phyloP scores from a whole-genome alignment of 306 rosid species.

The Quillaja saponaria region DNA sequence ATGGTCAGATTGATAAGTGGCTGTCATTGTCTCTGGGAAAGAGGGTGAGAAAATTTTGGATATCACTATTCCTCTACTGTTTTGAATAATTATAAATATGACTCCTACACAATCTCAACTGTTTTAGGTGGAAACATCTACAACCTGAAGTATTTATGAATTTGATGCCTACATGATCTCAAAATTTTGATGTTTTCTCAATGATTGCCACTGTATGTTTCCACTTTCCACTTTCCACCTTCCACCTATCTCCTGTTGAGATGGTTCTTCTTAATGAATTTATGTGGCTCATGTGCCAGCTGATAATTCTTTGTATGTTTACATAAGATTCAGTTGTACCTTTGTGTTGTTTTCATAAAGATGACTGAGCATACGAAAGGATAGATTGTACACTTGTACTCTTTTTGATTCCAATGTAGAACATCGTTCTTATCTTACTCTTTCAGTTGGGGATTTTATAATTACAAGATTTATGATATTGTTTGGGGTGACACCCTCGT shows the following conservation, averaged over 20 bases:
- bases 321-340: constrained; percentile 23
- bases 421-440: no score
- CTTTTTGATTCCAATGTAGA: no score
- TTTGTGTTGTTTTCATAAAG: background rate
- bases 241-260: constrained; percentile 1
- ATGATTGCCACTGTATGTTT: constrained; percentile 18
- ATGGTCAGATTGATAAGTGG: constrained; percentile 82
- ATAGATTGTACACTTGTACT: background rate
- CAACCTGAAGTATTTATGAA: no score
- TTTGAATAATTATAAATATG: no score
- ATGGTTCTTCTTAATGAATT: constrained; percentile 14
- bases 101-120: no score
- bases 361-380: constrained; percentile 15
- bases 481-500: no score
- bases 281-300: constrained; percentile 4
- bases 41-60: constrained; percentile 59
- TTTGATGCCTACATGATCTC: constrained; percentile 9
- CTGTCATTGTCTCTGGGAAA: constrained; percentile 80
- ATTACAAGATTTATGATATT: no score
- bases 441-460: no score
- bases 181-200: background rate
- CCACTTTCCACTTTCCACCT: no score
- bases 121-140: background rate
- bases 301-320: constrained; percentile 19
- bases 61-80: constrained; percentile 1